These are phyloP conservation scores for Coriolopsis trogii DNA, from an alignment of 1,284 basidiomycete genomes.

Conservation along the genomic window DNA sequence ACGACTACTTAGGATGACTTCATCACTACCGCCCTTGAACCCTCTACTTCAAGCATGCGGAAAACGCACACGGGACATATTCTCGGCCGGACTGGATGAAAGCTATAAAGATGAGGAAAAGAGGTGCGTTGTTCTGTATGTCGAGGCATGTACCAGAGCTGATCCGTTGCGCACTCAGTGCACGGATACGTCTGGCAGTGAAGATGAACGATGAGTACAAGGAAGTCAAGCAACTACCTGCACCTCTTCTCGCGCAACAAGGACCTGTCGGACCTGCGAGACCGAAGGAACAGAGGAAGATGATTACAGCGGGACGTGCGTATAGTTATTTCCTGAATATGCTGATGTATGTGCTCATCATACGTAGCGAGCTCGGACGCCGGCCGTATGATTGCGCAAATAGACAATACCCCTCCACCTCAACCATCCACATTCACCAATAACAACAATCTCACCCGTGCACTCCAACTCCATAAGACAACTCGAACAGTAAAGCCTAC, in stretches of 20 bases:
- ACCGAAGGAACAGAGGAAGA: slow-evolving; percentile 64
- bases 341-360: not conserved
- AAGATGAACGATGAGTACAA: slow-evolving; percentile 88
- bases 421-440: slow-evolving; percentile 70
- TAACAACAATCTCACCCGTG: slow-evolving; percentile 74
- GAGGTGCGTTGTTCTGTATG: slow-evolving; percentile 48
- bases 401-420: slow-evolving; percentile 67
- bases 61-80: slow-evolving; percentile 71
- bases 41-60: slow-evolving; percentile 61
- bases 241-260: slow-evolving; percentile 82
- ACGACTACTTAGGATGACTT: slow-evolving; percentile 32
- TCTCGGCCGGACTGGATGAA: slow-evolving; percentile 65
- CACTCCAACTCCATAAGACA: slow-evolving; percentile 88
- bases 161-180: slow-evolving; percentile 42
- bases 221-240: slow-evolving; percentile 84
- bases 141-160: too few relatives aligned
- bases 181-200: slow-evolving; percentile 66
- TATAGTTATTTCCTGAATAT: slow-evolving; percentile 21
- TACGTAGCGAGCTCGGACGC: slow-evolving; percentile 49
- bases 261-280: slow-evolving; percentile 78
- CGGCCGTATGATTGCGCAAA: slow-evolving; percentile 65
- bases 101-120: slow-evolving; percentile 67
- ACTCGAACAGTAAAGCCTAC: slow-evolving; percentile 91
- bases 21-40: slow-evolving; percentile 68
- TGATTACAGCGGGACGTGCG: slow-evolving; percentile 75